Base-by-base conservation (phyloP, 805 yeast genomes). In the Yamadazyma laniorum region DNA sequence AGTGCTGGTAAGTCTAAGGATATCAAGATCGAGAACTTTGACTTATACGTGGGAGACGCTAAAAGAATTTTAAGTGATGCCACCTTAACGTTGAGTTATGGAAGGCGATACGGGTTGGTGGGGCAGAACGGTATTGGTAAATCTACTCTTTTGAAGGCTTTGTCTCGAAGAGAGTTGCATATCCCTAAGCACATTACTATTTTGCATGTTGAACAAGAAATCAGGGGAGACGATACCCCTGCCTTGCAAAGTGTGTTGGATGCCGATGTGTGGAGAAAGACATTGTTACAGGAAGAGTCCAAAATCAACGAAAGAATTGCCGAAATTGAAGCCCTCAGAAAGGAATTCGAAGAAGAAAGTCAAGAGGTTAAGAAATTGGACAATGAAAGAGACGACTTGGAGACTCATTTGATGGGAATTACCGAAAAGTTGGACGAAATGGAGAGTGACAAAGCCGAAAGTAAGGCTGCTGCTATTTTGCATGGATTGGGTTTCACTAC, bases 91-190 rank as follows among this genome's bases (percentile, higher is more conserved):
- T 74, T 93, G 47, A 82, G 96, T 19, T 82, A 82, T 59, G 99
- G 99, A 39, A 88, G 85, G 61, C 79, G 98, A 59, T 93, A 93
- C 53, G 99, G 99, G 79, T 68, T 93, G 37, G 96, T 93, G 30
- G 99, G 99, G 63, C 95, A 90, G 59, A 93, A 93, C 70, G 99
- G 99, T 91, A 90, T 93, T 51, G 99, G 99, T 82, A 93, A 93
- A 63, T 90, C 98, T 30, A 93, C 99, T 0, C 67, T 93, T 37
- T 70, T 93, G 58, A 76, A 87, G 50, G 99, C 99, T 0, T 69
- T 93, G 37, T 83, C 97, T 1, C 79, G 95, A 61, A 83, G 99
- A 76, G 99, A 93, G 58, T 72, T 93, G 51, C 80, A 88, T 41
- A 84, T 93, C 51, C 98, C 99, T 11, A 89, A 86, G 52, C 98